phyloP scores from a whole-genome alignment of 768 basidiomycete species.

The Leccinum longicurvipes region DNA sequence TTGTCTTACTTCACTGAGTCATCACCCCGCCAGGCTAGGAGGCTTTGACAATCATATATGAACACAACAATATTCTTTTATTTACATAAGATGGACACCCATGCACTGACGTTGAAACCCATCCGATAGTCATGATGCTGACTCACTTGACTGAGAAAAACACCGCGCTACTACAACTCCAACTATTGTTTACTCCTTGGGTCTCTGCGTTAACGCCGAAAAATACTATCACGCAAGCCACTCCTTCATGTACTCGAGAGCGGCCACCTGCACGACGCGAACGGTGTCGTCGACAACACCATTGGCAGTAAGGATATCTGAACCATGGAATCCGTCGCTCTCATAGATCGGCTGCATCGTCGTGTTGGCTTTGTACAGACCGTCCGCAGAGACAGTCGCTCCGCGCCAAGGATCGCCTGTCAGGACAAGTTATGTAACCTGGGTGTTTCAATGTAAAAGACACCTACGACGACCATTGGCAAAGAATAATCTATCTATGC shows the following conservation, averaged over 20 bases:
- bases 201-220: not conserved
- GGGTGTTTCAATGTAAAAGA: not conserved
- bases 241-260: slow-evolving; percentile 46
- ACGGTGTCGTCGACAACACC: slow-evolving; percentile 50
- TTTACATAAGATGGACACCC: not conserved
- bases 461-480: slow-evolving; percentile 63
- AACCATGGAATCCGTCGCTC: slow-evolving; percentile 65
- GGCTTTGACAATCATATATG: too few relatives aligned
- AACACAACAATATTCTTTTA: too few relatives aligned
- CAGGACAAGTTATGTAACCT: not conserved
- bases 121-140: not conserved
- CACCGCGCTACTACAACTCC: not conserved
- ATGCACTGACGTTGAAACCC: not conserved
- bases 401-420: slow-evolving; percentile 76
- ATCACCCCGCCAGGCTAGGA: too few relatives aligned
- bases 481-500: slow-evolving; percentile 59
- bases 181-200: not conserved
- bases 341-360: slow-evolving; percentile 53
- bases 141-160: not conserved
- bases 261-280: slow-evolving; percentile 50
- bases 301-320: slow-evolving; percentile 48
- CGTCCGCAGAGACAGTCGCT: slow-evolving; percentile 61
- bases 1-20: too few relatives aligned
- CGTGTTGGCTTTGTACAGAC: slow-evolving; percentile 44
- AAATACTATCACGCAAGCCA: slow-evolving; percentile 42